phyloP scores from a whole-genome alignment of 2,329 filamentous ascomycete species.

The Cladophialophora psammophila region DNA sequence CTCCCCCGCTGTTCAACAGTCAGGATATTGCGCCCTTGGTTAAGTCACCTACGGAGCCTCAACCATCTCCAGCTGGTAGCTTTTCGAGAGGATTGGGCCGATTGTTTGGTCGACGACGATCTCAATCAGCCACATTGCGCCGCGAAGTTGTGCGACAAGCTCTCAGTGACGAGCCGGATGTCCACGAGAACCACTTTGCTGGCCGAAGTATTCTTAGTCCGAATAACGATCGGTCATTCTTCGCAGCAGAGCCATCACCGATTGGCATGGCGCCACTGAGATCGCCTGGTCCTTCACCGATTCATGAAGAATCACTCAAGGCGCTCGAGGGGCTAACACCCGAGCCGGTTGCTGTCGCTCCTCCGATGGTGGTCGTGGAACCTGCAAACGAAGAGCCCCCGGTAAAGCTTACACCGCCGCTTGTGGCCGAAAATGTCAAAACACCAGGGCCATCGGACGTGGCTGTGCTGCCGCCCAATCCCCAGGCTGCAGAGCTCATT shows the following conservation, averaged over 20 bases:
- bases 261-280: slow-evolving; percentile 17
- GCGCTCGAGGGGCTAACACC: slow-evolving; percentile 26
- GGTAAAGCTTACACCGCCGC: background rate
- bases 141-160: slow-evolving; percentile 32
- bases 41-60: slow-evolving; percentile 27
- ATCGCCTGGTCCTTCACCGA: slow-evolving; percentile 17
- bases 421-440: slow-evolving; percentile 9
- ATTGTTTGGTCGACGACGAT: slow-evolving; percentile 35
- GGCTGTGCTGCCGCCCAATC: slow-evolving; percentile 1
- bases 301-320: slow-evolving; percentile 33
- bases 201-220: slow-evolving; percentile 25
- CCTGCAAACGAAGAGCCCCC: slow-evolving; percentile 17
- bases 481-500: slow-evolving; percentile 1
- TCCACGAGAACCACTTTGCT: slow-evolving; percentile 15
- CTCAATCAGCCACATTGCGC: slow-evolving; percentile 32
- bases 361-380: slow-evolving; percentile 27
- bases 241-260: slow-evolving; percentile 31
- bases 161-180: slow-evolving; percentile 37
- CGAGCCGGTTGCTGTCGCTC: slow-evolving; percentile 4
- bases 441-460: background rate
- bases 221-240: slow-evolving; percentile 27
- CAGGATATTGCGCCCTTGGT: slow-evolving; percentile 13
- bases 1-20: slow-evolving; percentile 34
- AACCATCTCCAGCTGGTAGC: slow-evolving; percentile 28
- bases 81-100: slow-evolving; percentile 32